phyloP scores from a whole-genome alignment of 805 yeast genomes.

The Metschnikowia reukaufii region DNA sequence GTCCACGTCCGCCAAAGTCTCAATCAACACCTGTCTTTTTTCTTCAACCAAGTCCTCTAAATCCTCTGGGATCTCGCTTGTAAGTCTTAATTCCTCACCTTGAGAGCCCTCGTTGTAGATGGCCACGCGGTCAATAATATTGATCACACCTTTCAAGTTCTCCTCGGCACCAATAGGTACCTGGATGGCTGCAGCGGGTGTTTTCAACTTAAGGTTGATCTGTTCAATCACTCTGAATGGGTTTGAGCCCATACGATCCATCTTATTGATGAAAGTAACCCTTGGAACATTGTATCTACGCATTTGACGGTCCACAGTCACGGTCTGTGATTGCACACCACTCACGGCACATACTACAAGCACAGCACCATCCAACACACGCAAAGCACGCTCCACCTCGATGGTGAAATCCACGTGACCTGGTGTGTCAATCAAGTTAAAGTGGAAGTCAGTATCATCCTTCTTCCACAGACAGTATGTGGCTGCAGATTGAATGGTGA shows the following conservation, averaged over 20 bases:
- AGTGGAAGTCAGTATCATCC: slow-evolving; percentile 66
- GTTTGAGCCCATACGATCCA: slow-evolving; percentile 99
- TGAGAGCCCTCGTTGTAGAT: slow-evolving; percentile 85
- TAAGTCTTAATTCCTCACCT: slow-evolving; percentile 73
- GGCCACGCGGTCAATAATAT: slow-evolving; percentile 84
- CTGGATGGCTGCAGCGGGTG: slow-evolving; percentile 96
- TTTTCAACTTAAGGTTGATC: slow-evolving; percentile 79
- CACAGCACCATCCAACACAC: slow-evolving; percentile 98
- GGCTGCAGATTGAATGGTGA: slow-evolving; percentile 98
- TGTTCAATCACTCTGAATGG: slow-evolving; percentile 96
- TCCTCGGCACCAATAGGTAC: slow-evolving; percentile 96
- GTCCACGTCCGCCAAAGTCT: slow-evolving; percentile 96
- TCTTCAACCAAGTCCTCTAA: slow-evolving; percentile 83
- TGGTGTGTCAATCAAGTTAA: slow-evolving; percentile 96
- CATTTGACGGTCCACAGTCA: slow-evolving; percentile 99
- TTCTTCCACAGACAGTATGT: slow-evolving; percentile 97
- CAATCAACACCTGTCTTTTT: slow-evolving; percentile 81
- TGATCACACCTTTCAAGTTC: slow-evolving; percentile 83
- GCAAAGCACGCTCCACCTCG: slow-evolving; percentile 97
- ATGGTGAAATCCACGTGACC: slow-evolving; percentile 99
- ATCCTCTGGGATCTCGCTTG: slow-evolving; percentile 72
- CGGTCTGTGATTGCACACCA: slow-evolving; percentile 98
- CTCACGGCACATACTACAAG: slow-evolving; percentile 97
- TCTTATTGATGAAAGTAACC: slow-evolving; percentile 92
- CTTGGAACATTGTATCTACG: slow-evolving; percentile 97